Percentiles rank a stretch among this genome's conserved stretches.
Evolutionary conservation across 2,329 filamentous ascomycete genomes (phyloP).

Genomic region (Triangularia verruculosa): DNA sequence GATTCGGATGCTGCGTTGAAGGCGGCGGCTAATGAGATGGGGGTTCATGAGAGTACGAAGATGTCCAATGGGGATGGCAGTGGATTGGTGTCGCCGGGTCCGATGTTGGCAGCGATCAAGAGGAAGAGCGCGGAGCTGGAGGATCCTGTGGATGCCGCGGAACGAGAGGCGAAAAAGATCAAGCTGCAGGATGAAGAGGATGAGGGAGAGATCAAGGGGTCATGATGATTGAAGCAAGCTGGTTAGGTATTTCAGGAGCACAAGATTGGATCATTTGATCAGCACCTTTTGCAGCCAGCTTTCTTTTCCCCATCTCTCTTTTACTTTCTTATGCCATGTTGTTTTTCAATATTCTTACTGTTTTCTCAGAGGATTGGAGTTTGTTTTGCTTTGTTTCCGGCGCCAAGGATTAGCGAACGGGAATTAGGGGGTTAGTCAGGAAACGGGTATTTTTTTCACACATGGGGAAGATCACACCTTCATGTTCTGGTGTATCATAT

Average conservation of each 20-base stretch:
- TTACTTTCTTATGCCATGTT: not conserved
- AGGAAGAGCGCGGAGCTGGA: conserved; percentile 31
- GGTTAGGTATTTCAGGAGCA: not conserved
- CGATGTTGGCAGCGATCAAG: conserved; percentile 27
- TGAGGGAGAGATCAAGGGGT: conserved; percentile 29
- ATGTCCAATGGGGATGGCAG: conserved; percentile 15
- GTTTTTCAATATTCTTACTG: not conserved
- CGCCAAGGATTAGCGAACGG: not conserved
- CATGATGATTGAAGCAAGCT: not conserved
- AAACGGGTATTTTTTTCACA: not conserved
- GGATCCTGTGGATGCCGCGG: conserved; percentile 21
- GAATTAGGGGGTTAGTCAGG: not conserved
- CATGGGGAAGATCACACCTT: too few species aligned
- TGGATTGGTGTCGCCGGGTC: conserved; percentile 28
- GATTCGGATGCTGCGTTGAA: conserved; percentile 35
- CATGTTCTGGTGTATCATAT: not conserved
- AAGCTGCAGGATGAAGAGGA: conserved; percentile 28
- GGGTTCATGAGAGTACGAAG: conserved; percentile 22
- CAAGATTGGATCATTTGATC: conserved; percentile 15
- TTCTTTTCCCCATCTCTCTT: not conserved
- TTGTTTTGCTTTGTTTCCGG: conserved; percentile 1
- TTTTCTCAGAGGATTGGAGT: not conserved
- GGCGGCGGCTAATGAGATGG: conserved; percentile 33
- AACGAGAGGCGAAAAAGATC: conserved; percentile 27
- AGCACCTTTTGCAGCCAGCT: not conserved